A percentile compares a stretch with the other conserved stretches of the same genome.
phyloP scores from a whole-genome alignment of 768 basidiomycete species.

The Amanita muscaria region DNA sequence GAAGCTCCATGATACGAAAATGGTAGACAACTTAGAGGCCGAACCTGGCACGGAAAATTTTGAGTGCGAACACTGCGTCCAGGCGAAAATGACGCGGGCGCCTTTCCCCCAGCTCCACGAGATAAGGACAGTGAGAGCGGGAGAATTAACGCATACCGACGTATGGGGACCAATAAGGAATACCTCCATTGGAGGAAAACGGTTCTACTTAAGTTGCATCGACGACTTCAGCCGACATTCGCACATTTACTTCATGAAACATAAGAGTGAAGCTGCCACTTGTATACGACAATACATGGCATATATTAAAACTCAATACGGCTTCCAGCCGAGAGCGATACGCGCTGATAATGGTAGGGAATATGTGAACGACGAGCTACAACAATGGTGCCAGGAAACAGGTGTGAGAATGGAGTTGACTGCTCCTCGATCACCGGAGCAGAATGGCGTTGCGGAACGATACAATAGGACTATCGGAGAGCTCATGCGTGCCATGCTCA shows the following conservation, averaged over 20 bases:
- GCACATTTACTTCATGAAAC: not conserved
- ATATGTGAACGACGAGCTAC: conserved; percentile 13
- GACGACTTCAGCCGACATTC: too few species aligned
- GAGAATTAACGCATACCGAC: conserved; percentile 8
- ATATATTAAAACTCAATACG: conserved; percentile 13
- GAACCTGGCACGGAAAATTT: too few species aligned
- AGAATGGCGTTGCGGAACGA: conserved; percentile 26
- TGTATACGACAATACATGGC: not conserved
- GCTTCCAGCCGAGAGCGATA: conserved; percentile 9
- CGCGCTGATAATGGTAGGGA: conserved; percentile 19
- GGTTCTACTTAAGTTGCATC: not conserved
- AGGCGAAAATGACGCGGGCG: too few species aligned
- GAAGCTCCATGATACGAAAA: too few species aligned
- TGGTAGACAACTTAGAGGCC: too few species aligned
- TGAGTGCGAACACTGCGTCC: too few species aligned
- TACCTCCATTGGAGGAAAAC: not conserved
- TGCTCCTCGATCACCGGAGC: conserved; percentile 18
- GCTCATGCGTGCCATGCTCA: conserved; percentile 17
- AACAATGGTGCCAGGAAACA: conserved; percentile 10
- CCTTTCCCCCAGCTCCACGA: too few species aligned
- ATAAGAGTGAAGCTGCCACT: not conserved
- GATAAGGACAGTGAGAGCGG: not conserved
- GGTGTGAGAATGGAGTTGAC: conserved; percentile 22
- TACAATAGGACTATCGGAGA: conserved; percentile 17
- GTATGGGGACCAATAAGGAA: too few species aligned